Base-by-base conservation (phyloP, 306 rosid genomes). In the Biancaea sappan region DNA sequence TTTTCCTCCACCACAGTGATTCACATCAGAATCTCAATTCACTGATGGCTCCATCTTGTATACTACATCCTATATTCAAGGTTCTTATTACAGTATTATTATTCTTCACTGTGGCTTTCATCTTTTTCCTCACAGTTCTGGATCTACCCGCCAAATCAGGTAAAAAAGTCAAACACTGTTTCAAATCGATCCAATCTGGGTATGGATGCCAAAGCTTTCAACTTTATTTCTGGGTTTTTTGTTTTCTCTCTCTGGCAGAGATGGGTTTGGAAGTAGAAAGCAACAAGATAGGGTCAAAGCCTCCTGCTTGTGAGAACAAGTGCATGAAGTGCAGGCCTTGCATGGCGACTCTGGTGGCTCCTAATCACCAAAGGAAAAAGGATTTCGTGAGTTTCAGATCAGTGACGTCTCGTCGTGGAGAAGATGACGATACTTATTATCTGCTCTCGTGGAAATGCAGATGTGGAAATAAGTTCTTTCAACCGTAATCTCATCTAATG, bases 371-470 rank as follows among this genome's bases (percentile, higher is more conserved):
- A 24, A 81, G 79, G 60, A 74, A 31, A 0, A 60, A 34, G 46
- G 65, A 24, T 16, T 31, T 59, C 43, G n/a, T n/a, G n/a, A 31
- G 26, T 13, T 69, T 77, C 25, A 53, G 61, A n/a, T n/a, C n/a
- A 71, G 53, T 57, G 9, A 38, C 71, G 6, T 58, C 85, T 73
- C 84, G 57, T 73, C 84, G 57, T 48, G 76, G 79, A 0, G 88
- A 86, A 15, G 85, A 77, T 48, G 94, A 81, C 66, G 94, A 79
- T 53, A 80, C 80, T 77, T 90, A 92, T 74, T 88, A 92, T 66
- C 91, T 92, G 40, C 90, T 92, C 41, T 88, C 96, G 3, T 92
- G 98, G 98, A 90, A 81, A 86, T 92, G 98, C 79, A 85, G 75
- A 71, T 92, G 98, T 63, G 96, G 98, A 44, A 56, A 88, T 69